Conservation (phyloP, 495 filamentous ascomycete genomes). For the Penicillium paradoxum region DNA sequence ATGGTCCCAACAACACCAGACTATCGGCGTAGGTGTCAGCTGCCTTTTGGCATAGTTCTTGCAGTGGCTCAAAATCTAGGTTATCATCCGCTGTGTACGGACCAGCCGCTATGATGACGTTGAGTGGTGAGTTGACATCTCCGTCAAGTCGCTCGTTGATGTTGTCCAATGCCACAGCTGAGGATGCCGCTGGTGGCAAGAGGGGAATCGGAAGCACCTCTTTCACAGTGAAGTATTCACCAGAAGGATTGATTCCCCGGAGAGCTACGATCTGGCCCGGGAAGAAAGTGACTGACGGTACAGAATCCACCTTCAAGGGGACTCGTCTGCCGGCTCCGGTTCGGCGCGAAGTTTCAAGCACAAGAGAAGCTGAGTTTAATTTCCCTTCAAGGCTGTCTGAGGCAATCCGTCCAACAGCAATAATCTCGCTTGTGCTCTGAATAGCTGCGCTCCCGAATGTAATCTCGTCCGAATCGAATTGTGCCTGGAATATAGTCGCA, state of each 20-base stretch:
- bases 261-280: constrained; percentile 91
- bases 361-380: constrained; percentile 74
- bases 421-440: constrained; percentile 77
- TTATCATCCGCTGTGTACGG: constrained; percentile 92
- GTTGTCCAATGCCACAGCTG: constrained; percentile 52
- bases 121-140: constrained; percentile 60
- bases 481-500: constrained; percentile 59
- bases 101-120: constrained; percentile 70
- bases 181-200: constrained; percentile 62
- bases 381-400: constrained; percentile 80
- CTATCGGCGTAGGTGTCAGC: constrained; percentile 69
- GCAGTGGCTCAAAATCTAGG: constrained; percentile 79
- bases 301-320: constrained; percentile 66
- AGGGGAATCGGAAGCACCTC: constrained; percentile 71
- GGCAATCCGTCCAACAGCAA: constrained; percentile 86
- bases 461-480: constrained; percentile 71
- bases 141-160: constrained; percentile 63
- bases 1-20: constrained; percentile 79
- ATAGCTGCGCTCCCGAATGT: constrained; percentile 81
- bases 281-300: constrained; percentile 78
- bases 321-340: constrained; percentile 77
- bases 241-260: constrained; percentile 79
- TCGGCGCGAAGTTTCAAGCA: constrained; percentile 83
- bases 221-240: constrained; percentile 73
- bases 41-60: constrained; percentile 72